A percentile compares a stretch with the other conserved stretches of the same genome.
Conservation (phyloP, 306 rosid genomes). For the Prunus davidiana region DNA sequence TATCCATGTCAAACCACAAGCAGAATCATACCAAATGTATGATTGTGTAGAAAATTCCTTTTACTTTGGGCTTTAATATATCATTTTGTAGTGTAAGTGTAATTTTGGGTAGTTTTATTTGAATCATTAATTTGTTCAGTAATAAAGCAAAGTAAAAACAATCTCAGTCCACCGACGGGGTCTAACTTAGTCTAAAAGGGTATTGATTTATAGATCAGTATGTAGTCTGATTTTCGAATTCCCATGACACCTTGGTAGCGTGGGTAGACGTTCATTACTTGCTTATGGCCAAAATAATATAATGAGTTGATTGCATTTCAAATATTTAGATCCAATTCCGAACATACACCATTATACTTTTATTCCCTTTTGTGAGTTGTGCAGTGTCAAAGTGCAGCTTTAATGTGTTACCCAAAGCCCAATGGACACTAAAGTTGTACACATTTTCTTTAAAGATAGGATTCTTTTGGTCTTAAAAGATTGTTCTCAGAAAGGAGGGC, state of each 20-base stretch:
- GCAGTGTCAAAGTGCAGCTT: constrained; percentile 31
- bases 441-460: constrained; percentile 30
- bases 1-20: constrained; percentile 6
- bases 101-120: too few relatives aligned
- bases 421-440: constrained; percentile 36
- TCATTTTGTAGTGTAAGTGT: too few relatives aligned
- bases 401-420: constrained; percentile 18
- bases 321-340: neutral
- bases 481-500: constrained; percentile 56
- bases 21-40: constrained; percentile 5
- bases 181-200: too few relatives aligned
- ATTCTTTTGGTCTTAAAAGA: constrained; percentile 32
- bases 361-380: neutral
- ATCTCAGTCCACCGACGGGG: too few relatives aligned
- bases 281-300: neutral
- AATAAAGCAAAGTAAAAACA: too few relatives aligned
- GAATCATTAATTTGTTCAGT: too few relatives aligned
- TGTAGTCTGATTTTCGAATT: too few relatives aligned
- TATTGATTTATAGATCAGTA: too few relatives aligned
- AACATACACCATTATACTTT: constrained; percentile 1
- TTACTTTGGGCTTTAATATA: neutral
- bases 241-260: rapidly evolving
- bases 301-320: neutral
- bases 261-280: neutral
- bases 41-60: constrained; percentile 8